Conservation (phyloP, 2,329 filamentous ascomycete species). For the Hymenoscyphus linearis region DNA sequence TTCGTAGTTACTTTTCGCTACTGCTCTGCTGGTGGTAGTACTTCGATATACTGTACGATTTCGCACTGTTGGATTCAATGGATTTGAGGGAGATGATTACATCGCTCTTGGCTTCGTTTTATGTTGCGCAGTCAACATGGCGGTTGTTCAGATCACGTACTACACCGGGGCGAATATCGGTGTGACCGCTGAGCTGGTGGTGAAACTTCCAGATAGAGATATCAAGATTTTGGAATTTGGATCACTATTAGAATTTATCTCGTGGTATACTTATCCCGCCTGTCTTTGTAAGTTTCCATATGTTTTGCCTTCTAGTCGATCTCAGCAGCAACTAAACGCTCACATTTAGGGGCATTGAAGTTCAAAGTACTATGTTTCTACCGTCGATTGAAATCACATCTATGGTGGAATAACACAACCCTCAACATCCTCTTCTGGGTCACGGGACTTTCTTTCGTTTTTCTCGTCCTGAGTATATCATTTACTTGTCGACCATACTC, state of each 20-base stretch:
- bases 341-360: constrained; percentile 1
- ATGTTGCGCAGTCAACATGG: constrained; percentile 35
- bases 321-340: neutral
- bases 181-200: constrained; percentile 1
- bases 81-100: constrained; percentile 37
- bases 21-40: constrained; percentile 32
- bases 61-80: constrained; percentile 35
- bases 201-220: neutral
- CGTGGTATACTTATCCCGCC: constrained; percentile 2
- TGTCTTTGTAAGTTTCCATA: neutral
- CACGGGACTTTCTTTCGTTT: neutral
- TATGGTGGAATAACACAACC: constrained; percentile 3
- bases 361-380: constrained; percentile 7
- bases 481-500: constrained; percentile 5
- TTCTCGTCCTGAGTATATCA: neutral
- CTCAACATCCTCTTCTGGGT: neutral
- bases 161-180: constrained; percentile 13
- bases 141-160: constrained; percentile 34
- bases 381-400: neutral
- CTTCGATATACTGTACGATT: constrained; percentile 34
- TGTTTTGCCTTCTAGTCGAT: neutral
- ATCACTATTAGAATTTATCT: constrained; percentile 1
- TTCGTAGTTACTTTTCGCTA: constrained; percentile 20
- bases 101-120: constrained; percentile 33
- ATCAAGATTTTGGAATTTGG: neutral